Conservation (phyloP, 169 alveolate genomes). For the Plasmodium billcollinsi region DNA sequence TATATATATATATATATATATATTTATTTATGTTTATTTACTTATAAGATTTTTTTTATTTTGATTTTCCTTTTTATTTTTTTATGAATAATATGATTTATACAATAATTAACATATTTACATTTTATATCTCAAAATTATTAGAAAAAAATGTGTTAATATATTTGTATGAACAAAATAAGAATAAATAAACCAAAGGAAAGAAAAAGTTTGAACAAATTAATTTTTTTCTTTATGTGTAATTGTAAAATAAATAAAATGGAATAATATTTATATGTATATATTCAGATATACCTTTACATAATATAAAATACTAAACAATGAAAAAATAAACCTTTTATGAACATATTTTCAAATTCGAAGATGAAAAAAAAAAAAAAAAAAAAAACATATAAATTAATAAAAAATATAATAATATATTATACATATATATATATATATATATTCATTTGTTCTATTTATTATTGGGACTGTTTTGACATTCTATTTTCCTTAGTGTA, state of each 20-base stretch:
- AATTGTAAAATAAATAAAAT: too few relatives aligned
- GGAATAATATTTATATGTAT: too few relatives aligned
- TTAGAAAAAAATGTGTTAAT: not conserved
- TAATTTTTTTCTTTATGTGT: not conserved
- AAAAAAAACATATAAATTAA: not conserved
- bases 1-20: not conserved
- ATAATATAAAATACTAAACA: too few relatives aligned
- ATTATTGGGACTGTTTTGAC: not conserved
- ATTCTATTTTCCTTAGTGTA: constrained; percentile 40
- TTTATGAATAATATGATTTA: too few relatives aligned
- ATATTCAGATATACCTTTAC: too few relatives aligned
- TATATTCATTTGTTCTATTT: not conserved
- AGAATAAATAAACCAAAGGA: not conserved
- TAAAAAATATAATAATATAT: not conserved
- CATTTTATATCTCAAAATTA: too few relatives aligned
- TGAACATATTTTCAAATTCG: too few relatives aligned
- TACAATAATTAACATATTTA: too few relatives aligned
- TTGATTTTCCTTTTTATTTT: not conserved
- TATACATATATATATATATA: not conserved
- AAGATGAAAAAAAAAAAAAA: too few relatives aligned
- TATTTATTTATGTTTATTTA: not conserved
- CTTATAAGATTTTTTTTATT: not conserved
- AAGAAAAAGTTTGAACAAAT: not conserved
- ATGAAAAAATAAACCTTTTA: too few relatives aligned
- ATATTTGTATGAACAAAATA: not conserved